phyloP scores from a whole-genome alignment of 2,329 filamentous ascomycete genomes.

The Hypoxylon sp. region DNA sequence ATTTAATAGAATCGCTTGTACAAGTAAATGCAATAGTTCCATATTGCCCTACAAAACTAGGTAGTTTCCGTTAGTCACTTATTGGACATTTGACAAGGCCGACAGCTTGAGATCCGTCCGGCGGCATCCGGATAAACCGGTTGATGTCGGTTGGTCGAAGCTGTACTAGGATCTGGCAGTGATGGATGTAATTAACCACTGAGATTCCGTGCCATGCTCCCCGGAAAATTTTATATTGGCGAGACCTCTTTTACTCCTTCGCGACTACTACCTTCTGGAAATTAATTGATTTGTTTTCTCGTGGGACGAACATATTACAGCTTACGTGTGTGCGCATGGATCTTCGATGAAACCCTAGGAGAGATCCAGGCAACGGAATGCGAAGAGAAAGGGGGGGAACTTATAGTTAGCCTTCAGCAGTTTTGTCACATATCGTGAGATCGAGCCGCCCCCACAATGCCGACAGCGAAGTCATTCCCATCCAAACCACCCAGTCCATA shows the following conservation, averaged over 20 bases:
- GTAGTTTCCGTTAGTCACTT: slow-evolving; percentile 44
- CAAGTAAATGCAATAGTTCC: slow-evolving; percentile 9
- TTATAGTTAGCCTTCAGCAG: not conserved
- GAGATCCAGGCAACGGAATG: slow-evolving; percentile 38
- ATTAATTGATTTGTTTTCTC: slow-evolving; percentile 31
- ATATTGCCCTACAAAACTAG: slow-evolving; percentile 33
- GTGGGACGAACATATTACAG: slow-evolving; percentile 40
- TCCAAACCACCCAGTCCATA: not conserved
- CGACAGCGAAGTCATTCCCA: slow-evolving; percentile 10
- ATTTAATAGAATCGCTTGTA: slow-evolving; percentile 29
- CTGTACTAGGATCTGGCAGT: slow-evolving; percentile 24
- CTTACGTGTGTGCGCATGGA: slow-evolving; percentile 44
- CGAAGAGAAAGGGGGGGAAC: slow-evolving; percentile 21
- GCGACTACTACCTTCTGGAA: slow-evolving; percentile 32
- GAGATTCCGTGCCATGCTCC: slow-evolving; percentile 31
- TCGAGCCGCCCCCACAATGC: slow-evolving; percentile 17
- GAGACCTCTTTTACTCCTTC: slow-evolving; percentile 21
- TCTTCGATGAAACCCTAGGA: slow-evolving; percentile 35
- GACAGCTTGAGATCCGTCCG: slow-evolving; percentile 27
- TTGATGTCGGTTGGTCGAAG: slow-evolving; percentile 38
- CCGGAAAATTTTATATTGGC: slow-evolving; percentile 42
- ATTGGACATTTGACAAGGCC: slow-evolving; percentile 27
- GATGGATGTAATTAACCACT: slow-evolving; percentile 35
- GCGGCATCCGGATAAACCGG: slow-evolving; percentile 44
- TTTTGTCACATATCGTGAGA: slow-evolving; percentile 25